Percentiles rank a stretch among this genome's conserved stretches.
These are phyloP conservation scores for Penicillium robsamsonii DNA, from an alignment of 495 filamentous ascomycete species.

Conservation along the genomic window DNA sequence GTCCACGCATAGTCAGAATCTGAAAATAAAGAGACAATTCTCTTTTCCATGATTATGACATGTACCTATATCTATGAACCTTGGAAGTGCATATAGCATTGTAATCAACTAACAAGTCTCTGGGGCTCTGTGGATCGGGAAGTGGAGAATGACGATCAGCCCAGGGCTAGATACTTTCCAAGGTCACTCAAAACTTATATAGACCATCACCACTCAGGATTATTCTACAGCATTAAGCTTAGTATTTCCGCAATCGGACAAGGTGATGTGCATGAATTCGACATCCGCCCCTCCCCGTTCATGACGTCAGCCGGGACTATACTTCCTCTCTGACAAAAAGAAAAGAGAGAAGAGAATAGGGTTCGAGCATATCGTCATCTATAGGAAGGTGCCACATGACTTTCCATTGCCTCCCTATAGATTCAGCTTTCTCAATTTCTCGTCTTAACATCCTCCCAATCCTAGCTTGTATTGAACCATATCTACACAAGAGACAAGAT, in stretches of 20 bases:
- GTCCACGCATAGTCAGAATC: neutral
- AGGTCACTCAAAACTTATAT: neutral
- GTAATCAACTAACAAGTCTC: neutral
- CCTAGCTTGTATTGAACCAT: constrained; percentile 1
- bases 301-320: constrained; percentile 29
- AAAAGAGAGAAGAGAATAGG: constrained; percentile 14
- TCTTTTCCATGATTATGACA: neutral
- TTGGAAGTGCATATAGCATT: neutral
- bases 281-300: constrained; percentile 27
- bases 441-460: neutral
- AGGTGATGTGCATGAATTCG: constrained; percentile 8
- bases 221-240: neutral
- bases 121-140: neutral
- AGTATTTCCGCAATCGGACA: constrained; percentile 2
- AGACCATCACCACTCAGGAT: neutral
- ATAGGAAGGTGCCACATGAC: constrained; percentile 18
- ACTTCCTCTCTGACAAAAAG: constrained; percentile 14
- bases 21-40: neutral
- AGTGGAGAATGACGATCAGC: constrained; percentile 8
- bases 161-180: neutral
- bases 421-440: neutral
- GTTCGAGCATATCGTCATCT: constrained; percentile 30
- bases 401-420: neutral
- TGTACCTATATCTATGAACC: neutral
- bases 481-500: constrained; percentile 5